These are phyloP conservation scores for Chiua sp. DNA, from an alignment of 1,284 basidiomycete species.

Conservation along the genomic window DNA sequence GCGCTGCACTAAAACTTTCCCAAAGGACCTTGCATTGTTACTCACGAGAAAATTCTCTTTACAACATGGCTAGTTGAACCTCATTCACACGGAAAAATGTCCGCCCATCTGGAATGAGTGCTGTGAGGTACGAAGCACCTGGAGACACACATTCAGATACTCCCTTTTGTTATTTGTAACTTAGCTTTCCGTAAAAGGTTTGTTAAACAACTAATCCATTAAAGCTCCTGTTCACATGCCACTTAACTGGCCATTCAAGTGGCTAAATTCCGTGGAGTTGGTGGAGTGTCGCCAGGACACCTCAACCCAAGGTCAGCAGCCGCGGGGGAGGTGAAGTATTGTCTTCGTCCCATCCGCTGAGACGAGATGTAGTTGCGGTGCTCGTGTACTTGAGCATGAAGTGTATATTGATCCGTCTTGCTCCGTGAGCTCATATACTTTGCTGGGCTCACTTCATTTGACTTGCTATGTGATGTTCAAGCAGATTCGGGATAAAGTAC, in stretches of 20 bases:
- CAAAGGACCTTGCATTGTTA: constrained; percentile 32
- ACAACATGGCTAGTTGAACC: background rate
- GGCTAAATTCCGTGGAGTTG: no score
- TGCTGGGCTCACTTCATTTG: no score
- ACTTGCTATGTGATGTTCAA: no score
- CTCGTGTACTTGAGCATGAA: constrained; percentile 3
- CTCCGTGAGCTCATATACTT: background rate
- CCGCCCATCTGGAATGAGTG: no score
- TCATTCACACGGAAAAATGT: no score
- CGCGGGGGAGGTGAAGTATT: constrained; percentile 69
- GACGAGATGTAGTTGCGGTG: constrained; percentile 76
- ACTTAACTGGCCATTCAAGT: no score
- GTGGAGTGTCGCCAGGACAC: constrained; percentile 47
- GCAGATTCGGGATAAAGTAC: background rate
- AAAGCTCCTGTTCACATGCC: no score
- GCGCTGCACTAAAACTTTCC: constrained; percentile 4
- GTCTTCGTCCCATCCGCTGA: constrained; percentile 55
- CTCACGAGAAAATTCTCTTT: constrained; percentile 6
- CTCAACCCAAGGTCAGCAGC: constrained; percentile 65
- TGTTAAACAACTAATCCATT: background rate
- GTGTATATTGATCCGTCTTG: background rate
- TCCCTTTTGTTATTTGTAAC: background rate
- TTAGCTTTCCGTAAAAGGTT: background rate
- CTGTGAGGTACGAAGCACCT: background rate
- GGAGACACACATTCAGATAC: background rate